Conservation (phyloP, 768 basidiomycete species). For the Xerocomellus dryophilus region DNA sequence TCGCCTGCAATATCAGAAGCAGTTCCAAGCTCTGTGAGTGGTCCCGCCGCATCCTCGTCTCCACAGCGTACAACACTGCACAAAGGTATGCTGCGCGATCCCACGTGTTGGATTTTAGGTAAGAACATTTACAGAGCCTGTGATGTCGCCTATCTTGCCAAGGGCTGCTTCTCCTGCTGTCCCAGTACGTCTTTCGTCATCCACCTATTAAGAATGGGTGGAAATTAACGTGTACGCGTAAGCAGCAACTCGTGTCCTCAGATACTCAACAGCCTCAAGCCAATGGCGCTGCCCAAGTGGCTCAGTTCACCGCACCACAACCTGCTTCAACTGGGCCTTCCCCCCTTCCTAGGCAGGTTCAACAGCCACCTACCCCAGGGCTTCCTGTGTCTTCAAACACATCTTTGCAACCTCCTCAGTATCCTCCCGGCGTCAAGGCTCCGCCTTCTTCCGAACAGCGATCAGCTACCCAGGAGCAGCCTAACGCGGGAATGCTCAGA, state of each 20-base stretch:
- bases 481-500: constrained; percentile 43
- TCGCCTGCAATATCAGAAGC: constrained; percentile 77
- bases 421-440: constrained; percentile 68
- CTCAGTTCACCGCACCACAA: constrained; percentile 30
- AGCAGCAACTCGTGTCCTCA: constrained; percentile 37
- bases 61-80: constrained; percentile 48
- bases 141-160: constrained; percentile 43
- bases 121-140: constrained; percentile 37
- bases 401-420: constrained; percentile 44
- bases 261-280: constrained; percentile 39
- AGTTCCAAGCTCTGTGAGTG: constrained; percentile 40
- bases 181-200: constrained; percentile 35
- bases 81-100: constrained; percentile 43
- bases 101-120: constrained; percentile 22
- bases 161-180: constrained; percentile 42
- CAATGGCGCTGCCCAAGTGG: constrained; percentile 32
- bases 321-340: constrained; percentile 41
- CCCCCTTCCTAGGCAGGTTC: constrained; percentile 49
- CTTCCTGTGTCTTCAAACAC: constrained; percentile 10
- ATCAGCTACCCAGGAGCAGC: constrained; percentile 30
- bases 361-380: constrained; percentile 35
- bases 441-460: constrained; percentile 44
- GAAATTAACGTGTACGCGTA: constrained; percentile 18
- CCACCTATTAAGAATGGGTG: constrained; percentile 12
- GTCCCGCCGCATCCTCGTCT: constrained; percentile 55